Conservation (phyloP, 345 rosid species). For the Mallotus nudiflorus region DNA sequence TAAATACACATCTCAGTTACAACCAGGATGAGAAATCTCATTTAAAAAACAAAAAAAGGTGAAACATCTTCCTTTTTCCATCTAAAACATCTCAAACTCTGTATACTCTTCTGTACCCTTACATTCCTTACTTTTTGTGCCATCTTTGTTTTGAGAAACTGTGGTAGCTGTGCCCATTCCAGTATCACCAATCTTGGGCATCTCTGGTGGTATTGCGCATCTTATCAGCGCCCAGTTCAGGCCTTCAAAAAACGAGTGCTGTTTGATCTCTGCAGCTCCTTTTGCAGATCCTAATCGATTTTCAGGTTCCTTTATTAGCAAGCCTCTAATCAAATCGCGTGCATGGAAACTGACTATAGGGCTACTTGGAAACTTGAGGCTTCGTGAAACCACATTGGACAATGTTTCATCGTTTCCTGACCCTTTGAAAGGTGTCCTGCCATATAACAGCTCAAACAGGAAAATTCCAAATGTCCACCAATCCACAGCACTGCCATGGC, state of each 20-base stretch:
- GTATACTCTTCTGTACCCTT: slow-evolving; percentile 36
- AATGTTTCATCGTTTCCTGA: slow-evolving; percentile 64
- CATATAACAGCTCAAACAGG: slow-evolving; percentile 64
- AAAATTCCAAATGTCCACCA: slow-evolving; percentile 90
- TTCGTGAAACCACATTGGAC: slow-evolving; percentile 58
- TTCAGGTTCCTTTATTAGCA: slow-evolving; percentile 66
- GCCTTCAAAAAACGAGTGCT: slow-evolving; percentile 72
- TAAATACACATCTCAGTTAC: slow-evolving; percentile 11
- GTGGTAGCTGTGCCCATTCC: slow-evolving; percentile 15
- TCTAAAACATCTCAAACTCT: slow-evolving; percentile 65
- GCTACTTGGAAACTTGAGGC: slow-evolving; percentile 60
- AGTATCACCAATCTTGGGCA: slow-evolving; percentile 39
- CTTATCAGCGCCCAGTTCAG: slow-evolving; percentile 81
- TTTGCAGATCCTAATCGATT: slow-evolving; percentile 58
- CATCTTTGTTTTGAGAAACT: slow-evolving; percentile 31
- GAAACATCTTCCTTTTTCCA: slow-evolving; percentile 18
- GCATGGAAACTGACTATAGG: slow-evolving; percentile 63
- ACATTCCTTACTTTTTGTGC: slow-evolving; percentile 32
- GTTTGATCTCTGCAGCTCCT: slow-evolving; percentile 82
- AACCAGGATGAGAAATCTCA: slow-evolving; percentile 12
- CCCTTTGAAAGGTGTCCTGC: slow-evolving; percentile 77
- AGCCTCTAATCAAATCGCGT: slow-evolving; percentile 64
- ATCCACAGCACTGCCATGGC: slow-evolving; percentile 80
- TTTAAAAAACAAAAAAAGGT: neutral
- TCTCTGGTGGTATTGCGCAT: slow-evolving; percentile 68